These are phyloP conservation scores for Aspergillus tanneri DNA, from an alignment of 2,329 filamentous ascomycete genomes.

Conservation along the genomic window DNA sequence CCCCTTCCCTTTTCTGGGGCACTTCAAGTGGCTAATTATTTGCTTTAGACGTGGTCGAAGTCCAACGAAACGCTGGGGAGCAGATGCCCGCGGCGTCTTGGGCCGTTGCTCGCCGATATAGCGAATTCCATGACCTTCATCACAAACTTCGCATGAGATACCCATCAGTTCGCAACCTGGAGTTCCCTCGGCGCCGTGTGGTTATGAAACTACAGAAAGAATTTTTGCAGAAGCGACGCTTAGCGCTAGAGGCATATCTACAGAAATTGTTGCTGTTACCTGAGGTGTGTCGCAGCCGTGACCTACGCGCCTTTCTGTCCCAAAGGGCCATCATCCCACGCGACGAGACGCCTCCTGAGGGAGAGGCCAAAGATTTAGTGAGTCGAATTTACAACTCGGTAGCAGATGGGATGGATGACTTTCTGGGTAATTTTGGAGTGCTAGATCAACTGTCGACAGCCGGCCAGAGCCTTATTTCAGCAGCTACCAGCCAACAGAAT, in stretches of 20 bases:
- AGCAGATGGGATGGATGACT: conserved; percentile 96
- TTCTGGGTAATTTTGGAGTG: conserved; percentile 91
- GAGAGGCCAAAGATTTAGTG: conserved; percentile 77
- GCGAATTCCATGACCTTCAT: conserved; percentile 94
- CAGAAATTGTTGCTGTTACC: conserved; percentile 78
- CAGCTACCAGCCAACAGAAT: conserved; percentile 55
- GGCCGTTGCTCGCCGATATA: conserved; percentile 89
- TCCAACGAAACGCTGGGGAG: conserved; percentile 84
- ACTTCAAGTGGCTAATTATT: conserved; percentile 17
- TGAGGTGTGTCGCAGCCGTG: conserved; percentile 89
- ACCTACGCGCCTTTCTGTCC: conserved; percentile 87
- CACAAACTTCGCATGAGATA: conserved; percentile 83
- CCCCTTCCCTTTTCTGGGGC: neutral
- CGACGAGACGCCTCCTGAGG: conserved; percentile 60
- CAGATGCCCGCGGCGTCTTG: conserved; percentile 96
- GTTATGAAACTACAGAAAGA: conserved; percentile 97
- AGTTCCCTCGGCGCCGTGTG: conserved; percentile 87
- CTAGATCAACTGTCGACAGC: conserved; percentile 91
- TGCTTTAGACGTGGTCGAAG: conserved; percentile 73
- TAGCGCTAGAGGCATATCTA: conserved; percentile 82
- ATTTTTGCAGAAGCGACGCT: conserved; percentile 83
- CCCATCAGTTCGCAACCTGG: conserved; percentile 80
- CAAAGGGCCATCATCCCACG: conserved; percentile 74
- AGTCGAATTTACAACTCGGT: conserved; percentile 95
- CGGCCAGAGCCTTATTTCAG: conserved; percentile 73